Conservation (phyloP, 2,329 filamentous ascomycete species). For the Penicillium sp. region DNA sequence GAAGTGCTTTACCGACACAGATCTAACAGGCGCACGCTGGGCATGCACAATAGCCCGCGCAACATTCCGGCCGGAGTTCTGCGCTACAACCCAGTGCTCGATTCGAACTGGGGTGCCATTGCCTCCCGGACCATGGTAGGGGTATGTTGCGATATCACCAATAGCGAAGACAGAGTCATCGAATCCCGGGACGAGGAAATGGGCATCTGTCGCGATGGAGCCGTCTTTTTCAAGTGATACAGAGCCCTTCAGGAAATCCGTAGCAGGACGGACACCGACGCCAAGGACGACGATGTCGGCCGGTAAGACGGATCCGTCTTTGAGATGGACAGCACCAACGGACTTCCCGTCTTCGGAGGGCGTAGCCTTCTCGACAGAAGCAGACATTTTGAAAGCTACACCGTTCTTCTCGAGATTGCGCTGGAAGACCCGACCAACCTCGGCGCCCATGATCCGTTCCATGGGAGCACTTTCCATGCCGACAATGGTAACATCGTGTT, state of each 20-base stretch:
- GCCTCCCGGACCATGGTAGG: conserved; percentile 84
- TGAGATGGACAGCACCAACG: conserved; percentile 75
- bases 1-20: conserved; percentile 62
- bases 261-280: conserved; percentile 81
- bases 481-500: conserved; percentile 78
- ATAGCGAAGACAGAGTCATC: conserved; percentile 71
- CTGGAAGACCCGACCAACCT: conserved; percentile 77
- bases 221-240: conserved; percentile 74
- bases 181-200: conserved; percentile 69
- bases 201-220: conserved; percentile 74
- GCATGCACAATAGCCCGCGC: conserved; percentile 71
- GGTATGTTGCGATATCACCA: conserved; percentile 91
- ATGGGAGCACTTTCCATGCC: conserved; percentile 84
- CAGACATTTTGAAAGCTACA: conserved; percentile 79
- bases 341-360: conserved; percentile 63
- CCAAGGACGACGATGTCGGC: conserved; percentile 90
- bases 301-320: conserved; percentile 76
- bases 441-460: conserved; percentile 74
- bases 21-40: conserved; percentile 22
- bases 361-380: conserved; percentile 75
- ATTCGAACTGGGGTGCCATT: conserved; percentile 70
- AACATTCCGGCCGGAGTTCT: conserved; percentile 79
- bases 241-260: conserved; percentile 70
- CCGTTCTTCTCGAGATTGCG: conserved; percentile 75
- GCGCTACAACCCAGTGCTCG: conserved; percentile 98